phyloP scores from a whole-genome alignment of 2,329 filamentous ascomycete species.

The Teratosphaeriaceae sp. region DNA sequence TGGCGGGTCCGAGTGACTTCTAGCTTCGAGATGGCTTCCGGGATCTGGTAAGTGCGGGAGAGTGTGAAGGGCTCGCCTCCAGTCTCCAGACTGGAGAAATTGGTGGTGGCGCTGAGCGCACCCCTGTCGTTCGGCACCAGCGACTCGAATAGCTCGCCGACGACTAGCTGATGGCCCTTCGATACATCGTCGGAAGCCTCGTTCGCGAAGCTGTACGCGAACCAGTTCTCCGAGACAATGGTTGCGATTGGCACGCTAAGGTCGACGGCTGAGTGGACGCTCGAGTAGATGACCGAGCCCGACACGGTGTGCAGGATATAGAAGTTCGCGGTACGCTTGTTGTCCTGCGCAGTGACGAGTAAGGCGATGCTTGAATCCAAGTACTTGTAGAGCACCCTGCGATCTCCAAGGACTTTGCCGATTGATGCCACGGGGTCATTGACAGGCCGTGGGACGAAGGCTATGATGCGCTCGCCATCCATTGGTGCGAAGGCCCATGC shows the following conservation, averaged over 20 bases:
- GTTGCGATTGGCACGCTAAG: slow-evolving; percentile 66
- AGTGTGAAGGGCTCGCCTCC: slow-evolving; percentile 66
- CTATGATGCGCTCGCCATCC: slow-evolving; percentile 59
- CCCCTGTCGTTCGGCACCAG: slow-evolving; percentile 77
- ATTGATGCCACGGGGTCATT: slow-evolving; percentile 93
- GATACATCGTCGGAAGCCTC: slow-evolving; percentile 50
- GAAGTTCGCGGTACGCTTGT: slow-evolving; percentile 55
- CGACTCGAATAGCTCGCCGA: slow-evolving; percentile 89
- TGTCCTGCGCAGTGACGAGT: slow-evolving; percentile 60
- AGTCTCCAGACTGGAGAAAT: slow-evolving; percentile 69
- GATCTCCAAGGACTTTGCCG: slow-evolving; percentile 83
- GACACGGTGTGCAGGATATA: slow-evolving; percentile 83
- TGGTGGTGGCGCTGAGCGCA: slow-evolving; percentile 59
- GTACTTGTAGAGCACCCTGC: slow-evolving; percentile 96
- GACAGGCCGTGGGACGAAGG: slow-evolving; percentile 59
- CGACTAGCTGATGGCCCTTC: slow-evolving; percentile 78
- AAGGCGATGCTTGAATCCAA: slow-evolving; percentile 81
- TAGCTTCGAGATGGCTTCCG: slow-evolving; percentile 70
- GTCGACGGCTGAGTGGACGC: slow-evolving; percentile 68
- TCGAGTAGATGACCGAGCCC: slow-evolving; percentile 68
- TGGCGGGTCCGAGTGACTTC: slow-evolving; percentile 84
- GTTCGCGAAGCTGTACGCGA: slow-evolving; percentile 68
- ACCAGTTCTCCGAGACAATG: slow-evolving; percentile 89
- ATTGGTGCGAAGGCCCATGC: slow-evolving; percentile 68
- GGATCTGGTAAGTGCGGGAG: slow-evolving; percentile 74